Conservation (phyloP, 495 filamentous ascomycete genomes). For the Endocarpon pusillum region DNA sequence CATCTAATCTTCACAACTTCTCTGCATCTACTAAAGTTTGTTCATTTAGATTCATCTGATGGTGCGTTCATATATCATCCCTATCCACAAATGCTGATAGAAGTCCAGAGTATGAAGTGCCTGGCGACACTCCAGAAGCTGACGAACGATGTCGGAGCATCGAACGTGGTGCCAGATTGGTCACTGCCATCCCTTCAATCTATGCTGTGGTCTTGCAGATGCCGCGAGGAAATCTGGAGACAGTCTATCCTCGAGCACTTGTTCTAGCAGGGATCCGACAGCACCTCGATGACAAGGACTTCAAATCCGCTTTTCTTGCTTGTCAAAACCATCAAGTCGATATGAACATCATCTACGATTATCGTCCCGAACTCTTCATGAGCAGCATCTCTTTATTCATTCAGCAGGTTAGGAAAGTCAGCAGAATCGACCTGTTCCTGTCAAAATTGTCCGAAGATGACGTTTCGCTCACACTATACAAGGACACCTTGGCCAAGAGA, state of each 20-base stretch:
- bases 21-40: constrained; percentile 81
- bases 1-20: constrained; percentile 86
- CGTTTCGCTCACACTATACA: constrained; percentile 86
- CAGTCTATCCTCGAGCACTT: constrained; percentile 82
- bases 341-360: constrained; percentile 95
- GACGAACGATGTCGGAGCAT: constrained; percentile 89
- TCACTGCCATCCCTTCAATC: constrained; percentile 76
- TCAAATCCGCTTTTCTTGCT: constrained; percentile 64
- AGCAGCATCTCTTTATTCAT: constrained; percentile 58
- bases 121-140: constrained; percentile 71
- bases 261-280: constrained; percentile 75
- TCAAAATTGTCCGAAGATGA: constrained; percentile 88
- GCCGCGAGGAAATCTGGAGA: constrained; percentile 90
- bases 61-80: constrained; percentile 28
- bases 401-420: constrained; percentile 67
- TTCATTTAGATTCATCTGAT: constrained; percentile 54
- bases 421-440: constrained; percentile 81
- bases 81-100: not conserved
- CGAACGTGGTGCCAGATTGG: constrained; percentile 70
- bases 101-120: constrained; percentile 53
- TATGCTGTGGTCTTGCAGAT: constrained; percentile 77
- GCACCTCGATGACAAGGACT: constrained; percentile 62
- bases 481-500: constrained; percentile 44
- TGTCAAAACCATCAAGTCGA: constrained; percentile 90
- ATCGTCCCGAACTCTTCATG: constrained; percentile 70